Conservation (phyloP, 1,284 basidiomycete genomes). For the Acaromyces ingoldii region DNA sequence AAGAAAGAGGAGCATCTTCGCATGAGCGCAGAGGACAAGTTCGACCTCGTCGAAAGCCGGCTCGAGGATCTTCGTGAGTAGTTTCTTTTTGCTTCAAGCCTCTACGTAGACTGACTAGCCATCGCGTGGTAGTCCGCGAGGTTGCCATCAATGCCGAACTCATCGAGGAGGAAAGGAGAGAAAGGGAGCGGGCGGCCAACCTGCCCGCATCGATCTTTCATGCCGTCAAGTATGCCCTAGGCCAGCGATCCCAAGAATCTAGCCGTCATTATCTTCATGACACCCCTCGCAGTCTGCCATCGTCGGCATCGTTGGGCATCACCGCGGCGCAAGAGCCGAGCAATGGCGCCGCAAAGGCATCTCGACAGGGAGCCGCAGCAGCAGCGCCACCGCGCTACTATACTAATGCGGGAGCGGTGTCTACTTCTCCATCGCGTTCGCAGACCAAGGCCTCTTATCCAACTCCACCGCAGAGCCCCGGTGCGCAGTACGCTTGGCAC, state of each 20-base stretch:
- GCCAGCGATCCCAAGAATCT: conserved; percentile 14
- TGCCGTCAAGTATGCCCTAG: conserved; percentile 38
- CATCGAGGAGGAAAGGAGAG: conserved; percentile 40
- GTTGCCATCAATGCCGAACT: conserved; percentile 47
- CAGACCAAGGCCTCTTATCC: too few species aligned
- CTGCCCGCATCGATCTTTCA: conserved; percentile 30
- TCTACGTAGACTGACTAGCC: too few species aligned
- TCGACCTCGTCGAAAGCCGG: conserved; percentile 36
- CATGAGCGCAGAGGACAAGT: conserved; percentile 39
- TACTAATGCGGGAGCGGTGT: not conserved
- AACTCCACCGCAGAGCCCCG: not conserved
- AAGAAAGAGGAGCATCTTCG: conserved; percentile 42
- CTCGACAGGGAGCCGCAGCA: not conserved
- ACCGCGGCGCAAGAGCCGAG: too few species aligned
- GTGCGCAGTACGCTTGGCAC: not conserved
- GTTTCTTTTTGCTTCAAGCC: not conserved
- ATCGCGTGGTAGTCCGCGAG: conserved; percentile 21
- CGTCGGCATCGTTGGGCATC: conserved; percentile 23
- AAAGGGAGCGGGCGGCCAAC: conserved; percentile 30
- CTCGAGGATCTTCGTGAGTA: conserved; percentile 33
- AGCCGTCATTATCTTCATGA: conserved; percentile 22
- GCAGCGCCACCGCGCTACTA: not conserved
- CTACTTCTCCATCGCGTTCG: not conserved
- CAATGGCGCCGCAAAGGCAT: too few species aligned
- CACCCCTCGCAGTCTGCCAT: conserved; percentile 23